Base-by-base conservation (phyloP, 129 eudicot genomes). In the Artemisia tridentata region DNA sequence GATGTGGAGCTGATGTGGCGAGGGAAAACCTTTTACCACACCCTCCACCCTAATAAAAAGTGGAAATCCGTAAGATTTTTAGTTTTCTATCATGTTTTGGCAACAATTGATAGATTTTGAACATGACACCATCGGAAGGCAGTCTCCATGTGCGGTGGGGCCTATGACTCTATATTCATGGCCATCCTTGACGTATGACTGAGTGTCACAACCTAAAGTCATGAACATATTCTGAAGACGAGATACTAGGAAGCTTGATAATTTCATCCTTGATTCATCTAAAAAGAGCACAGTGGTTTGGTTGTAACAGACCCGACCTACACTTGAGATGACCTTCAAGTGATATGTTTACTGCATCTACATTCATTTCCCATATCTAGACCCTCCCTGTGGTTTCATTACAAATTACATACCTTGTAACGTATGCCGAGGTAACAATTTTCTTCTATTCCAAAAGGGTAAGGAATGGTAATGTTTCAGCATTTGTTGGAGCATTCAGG, bases 381-480 rank as follows among this genome's bases (percentile, higher is more conserved):
- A 47, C 67, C 7, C 21, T 69, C 17, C 50, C 31, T 19, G 70
- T 15, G 61, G 19, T 51, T 2, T 38, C 1, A 23, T 46, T 51
- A 73, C 78, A 73, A 4, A 3, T 29, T 64, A 73, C 63, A 63
- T 64, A 73, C 63, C 71, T 0, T 63, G 16, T 63, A 73, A 18
- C 43, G 20, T 0, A 1, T 16, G 1, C 38, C 25, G n/a, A 63
- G 78, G 19, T 73, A 73, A 63, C 78, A 73, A 4, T 51, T 51
- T 63, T 73, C 63, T 63, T 73, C 71, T 8, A 63, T 73, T 31
- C 78, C 78, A 11, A 73, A 73, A 18, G 78, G 78, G 43, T 49
- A 73, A 4, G 41, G 78, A 63, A 73, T 31, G 11, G 31, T 19
- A 10, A 73, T 9, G 11, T 73, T 63, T 5, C 63, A 63, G 3